Conservation (phyloP, 345 rosid genomes). For the Geranium rotundifolium region DNA sequence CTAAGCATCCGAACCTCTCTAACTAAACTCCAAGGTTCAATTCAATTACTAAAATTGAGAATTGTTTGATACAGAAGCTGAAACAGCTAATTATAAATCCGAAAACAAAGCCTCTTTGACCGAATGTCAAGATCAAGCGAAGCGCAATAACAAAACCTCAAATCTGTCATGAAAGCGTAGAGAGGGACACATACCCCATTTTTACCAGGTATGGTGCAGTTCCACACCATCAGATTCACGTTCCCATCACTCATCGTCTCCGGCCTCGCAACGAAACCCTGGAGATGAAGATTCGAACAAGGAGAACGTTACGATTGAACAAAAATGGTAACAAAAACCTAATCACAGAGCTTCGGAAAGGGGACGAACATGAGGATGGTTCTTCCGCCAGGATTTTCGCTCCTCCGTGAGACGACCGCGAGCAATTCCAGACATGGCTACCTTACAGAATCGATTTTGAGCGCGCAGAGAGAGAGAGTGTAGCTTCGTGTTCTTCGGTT, state of each 20-base stretch:
- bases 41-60: no score
- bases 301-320: no score
- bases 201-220: slow-evolving; percentile 95
- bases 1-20: no score
- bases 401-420: slow-evolving; percentile 94
- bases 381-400: slow-evolving; percentile 91
- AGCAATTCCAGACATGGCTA: slow-evolving; percentile 77
- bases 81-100: no score
- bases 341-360: not conserved
- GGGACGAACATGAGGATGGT: slow-evolving; percentile 81
- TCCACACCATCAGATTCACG: slow-evolving; percentile 90
- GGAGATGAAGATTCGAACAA: not conserved
- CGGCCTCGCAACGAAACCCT: slow-evolving; percentile 99
- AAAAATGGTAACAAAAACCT: not conserved
- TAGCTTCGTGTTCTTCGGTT: slow-evolving; percentile 1
- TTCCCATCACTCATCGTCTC: slow-evolving; percentile 70
- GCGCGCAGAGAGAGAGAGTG: no score
- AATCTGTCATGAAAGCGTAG: no score
- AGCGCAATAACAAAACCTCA: no score
- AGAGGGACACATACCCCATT: slow-evolving; percentile 48
- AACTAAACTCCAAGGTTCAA: no score
- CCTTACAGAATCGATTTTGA: no score
- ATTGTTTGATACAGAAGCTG: no score
- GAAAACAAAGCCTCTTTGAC: no score
- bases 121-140: no score